Conservation (phyloP, 169 alveolate species). For the Cryptosporidium tyzzeri region DNA sequence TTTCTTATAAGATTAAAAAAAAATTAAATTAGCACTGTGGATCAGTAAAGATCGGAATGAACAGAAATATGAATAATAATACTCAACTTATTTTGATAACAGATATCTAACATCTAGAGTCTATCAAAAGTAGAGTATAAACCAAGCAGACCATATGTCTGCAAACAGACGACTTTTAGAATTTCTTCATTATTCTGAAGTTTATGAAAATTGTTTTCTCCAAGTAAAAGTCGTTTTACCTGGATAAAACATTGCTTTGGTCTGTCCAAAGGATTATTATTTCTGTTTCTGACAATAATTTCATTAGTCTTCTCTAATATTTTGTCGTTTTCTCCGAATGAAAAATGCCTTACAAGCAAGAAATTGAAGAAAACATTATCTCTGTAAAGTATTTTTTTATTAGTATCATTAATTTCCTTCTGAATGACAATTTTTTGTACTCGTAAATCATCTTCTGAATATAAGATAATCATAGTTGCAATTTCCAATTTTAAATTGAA, state of each 20-base stretch:
- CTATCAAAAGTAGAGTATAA: not conserved
- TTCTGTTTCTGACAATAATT: slow-evolving; percentile 4
- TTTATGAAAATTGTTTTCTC: not conserved
- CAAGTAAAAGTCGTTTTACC: not conserved
- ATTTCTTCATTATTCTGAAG: slow-evolving; percentile 7
- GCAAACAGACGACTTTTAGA: slow-evolving; percentile 11
- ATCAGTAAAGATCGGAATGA: not conserved
- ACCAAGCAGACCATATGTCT: slow-evolving; percentile 48
- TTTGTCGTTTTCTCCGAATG: not conserved
- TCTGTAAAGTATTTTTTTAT: not conserved
- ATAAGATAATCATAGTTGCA: not conserved
- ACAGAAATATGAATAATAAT: too few species aligned
- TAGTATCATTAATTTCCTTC: not conserved
- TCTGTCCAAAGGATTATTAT: slow-evolving; percentile 32
- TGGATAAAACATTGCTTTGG: slow-evolving; percentile 26
- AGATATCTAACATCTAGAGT: not conserved
- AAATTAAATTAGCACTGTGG: not conserved
- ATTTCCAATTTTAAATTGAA: slow-evolving; percentile 6
- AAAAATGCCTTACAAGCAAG: not conserved
- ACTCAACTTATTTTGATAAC: not conserved
- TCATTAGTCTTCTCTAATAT: not conserved
- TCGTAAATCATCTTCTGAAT: not conserved
- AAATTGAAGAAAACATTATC: not conserved
- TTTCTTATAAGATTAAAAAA: not conserved
- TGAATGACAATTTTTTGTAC: not conserved